Percentiles rank a stretch among this genome's conserved stretches.
These are phyloP conservation scores for Cadophora gregata DNA, from an alignment of 2,329 filamentous ascomycete genomes.

Conservation along the genomic window DNA sequence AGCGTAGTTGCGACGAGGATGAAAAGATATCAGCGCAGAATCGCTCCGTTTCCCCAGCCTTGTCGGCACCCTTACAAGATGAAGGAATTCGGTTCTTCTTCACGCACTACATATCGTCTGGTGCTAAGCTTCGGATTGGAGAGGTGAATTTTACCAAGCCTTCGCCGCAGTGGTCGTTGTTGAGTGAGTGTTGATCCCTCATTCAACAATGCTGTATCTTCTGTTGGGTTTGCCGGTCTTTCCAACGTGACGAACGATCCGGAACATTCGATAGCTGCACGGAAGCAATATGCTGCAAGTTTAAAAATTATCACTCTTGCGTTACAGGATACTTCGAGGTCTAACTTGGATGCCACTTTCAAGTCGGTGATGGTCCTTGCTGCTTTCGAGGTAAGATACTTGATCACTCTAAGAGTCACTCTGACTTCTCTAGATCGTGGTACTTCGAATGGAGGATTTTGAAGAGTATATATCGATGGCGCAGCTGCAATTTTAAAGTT, in stretches of 20 bases:
- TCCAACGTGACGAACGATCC: slow-evolving; percentile 47
- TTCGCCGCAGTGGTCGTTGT: slow-evolving; percentile 24
- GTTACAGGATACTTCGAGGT: slow-evolving; percentile 50
- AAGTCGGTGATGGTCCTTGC: slow-evolving; percentile 58
- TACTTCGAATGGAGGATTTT: slow-evolving; percentile 21
- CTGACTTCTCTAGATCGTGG: slow-evolving; percentile 27
- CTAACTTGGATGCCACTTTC: slow-evolving; percentile 57
- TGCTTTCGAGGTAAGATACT: slow-evolving; percentile 51
- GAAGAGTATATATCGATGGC: slow-evolving; percentile 35
- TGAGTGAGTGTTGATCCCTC: slow-evolving; percentile 50
- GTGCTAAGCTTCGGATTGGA: not conserved
- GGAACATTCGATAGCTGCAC: slow-evolving; percentile 54
- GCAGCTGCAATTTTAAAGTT: slow-evolving; percentile 32
- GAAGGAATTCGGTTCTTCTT: slow-evolving; percentile 38
- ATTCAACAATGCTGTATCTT: slow-evolving; percentile 55
- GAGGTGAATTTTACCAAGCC: slow-evolving; percentile 36
- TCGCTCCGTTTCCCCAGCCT: not conserved
- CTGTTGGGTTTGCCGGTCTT: slow-evolving; percentile 58
- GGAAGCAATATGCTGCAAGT: slow-evolving; percentile 56
- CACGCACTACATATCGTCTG: slow-evolving; percentile 30
- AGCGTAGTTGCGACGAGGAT: not conserved
- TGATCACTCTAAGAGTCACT: not conserved
- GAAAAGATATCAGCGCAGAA: not conserved
- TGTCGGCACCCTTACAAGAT: slow-evolving; percentile 22
- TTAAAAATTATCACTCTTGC: slow-evolving; percentile 55